These are phyloP conservation scores for Xylariales sp. DNA, from an alignment of 2,329 filamentous ascomycete genomes.

Conservation along the genomic window DNA sequence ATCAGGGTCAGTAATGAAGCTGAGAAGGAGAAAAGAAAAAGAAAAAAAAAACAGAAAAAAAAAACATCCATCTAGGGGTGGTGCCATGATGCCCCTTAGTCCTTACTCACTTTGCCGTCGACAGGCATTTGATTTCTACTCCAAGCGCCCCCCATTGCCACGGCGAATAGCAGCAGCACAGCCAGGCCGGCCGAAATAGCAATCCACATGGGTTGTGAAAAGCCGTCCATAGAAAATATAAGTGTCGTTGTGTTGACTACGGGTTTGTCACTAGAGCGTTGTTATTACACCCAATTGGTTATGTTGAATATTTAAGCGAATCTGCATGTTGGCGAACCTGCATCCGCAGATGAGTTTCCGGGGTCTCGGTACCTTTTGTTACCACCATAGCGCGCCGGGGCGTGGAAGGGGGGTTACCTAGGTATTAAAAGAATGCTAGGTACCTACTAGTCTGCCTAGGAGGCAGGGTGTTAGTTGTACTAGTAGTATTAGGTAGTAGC, in stretches of 20 bases:
- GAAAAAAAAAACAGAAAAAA: constrained; percentile 30
- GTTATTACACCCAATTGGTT: neutral
- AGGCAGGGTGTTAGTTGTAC: too few species aligned
- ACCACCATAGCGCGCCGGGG: too few species aligned
- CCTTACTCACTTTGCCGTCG: constrained; percentile 76
- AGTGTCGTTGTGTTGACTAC: neutral
- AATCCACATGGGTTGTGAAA: constrained; percentile 37
- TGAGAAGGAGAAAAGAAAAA: too few species aligned
- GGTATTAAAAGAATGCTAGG: too few species aligned
- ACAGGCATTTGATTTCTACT: constrained; percentile 83
- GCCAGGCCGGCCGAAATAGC: constrained; percentile 47
- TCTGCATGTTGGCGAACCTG: neutral
- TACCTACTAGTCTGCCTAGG: too few species aligned
- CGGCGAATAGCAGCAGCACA: constrained; percentile 52
- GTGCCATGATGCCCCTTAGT: neutral
- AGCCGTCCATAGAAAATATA: constrained; percentile 38
- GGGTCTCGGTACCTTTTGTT: neutral
- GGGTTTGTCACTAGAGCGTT: constrained; percentile 11
- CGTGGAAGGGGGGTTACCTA: too few species aligned
- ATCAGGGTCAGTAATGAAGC: constrained; percentile 26
- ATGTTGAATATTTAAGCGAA: neutral
- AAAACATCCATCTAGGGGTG: neutral
- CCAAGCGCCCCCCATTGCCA: constrained; percentile 74
- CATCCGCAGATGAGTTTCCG: neutral
- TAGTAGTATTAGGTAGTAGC: too few species aligned